Evolutionary conservation across 1,139 yeast genomes (phyloP).

Genomic region (Saccharomyces hybrid): DNA sequence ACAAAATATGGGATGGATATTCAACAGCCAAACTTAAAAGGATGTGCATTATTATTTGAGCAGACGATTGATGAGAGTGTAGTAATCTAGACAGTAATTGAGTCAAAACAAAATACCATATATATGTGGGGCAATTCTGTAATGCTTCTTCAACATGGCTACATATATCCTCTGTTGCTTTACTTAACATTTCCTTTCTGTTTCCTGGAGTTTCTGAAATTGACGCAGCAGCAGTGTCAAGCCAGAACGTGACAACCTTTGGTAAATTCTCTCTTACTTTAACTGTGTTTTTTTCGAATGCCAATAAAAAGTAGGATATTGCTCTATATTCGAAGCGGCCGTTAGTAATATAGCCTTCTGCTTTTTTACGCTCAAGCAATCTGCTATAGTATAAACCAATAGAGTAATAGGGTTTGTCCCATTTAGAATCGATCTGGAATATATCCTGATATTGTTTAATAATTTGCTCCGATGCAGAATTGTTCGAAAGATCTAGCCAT

Average conservation of each 20-base stretch:
- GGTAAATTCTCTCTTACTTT: conserved; percentile 83
- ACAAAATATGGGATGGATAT: conserved; percentile 77
- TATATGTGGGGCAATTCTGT: conserved; percentile 47
- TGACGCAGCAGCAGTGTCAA: conserved; percentile 60
- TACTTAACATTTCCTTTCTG: conserved; percentile 27
- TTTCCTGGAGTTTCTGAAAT: conserved; percentile 13
- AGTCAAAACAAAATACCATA: conserved; percentile 81
- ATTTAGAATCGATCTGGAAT: conserved; percentile 45
- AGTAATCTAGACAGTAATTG: conserved; percentile 76
- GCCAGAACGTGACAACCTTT: conserved; percentile 82
- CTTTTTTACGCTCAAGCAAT: conserved; percentile 55
- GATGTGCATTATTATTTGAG: conserved; percentile 48
- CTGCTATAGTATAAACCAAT: conserved; percentile 76
- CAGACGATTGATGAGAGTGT: conserved; percentile 55
- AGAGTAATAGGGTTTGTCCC: conserved; percentile 79
- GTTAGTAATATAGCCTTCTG: conserved; percentile 34
- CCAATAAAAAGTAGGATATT: conserved; percentile 55
- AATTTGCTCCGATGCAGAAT: conserved; percentile 69
- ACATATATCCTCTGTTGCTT: conserved; percentile 26
- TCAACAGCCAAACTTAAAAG: conserved; percentile 49
- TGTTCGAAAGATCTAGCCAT: conserved; percentile 86
- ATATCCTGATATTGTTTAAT: conserved; percentile 62
- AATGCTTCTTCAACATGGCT: conserved; percentile 45
- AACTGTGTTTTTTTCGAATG: conserved; percentile 61
- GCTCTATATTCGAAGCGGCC: conserved; percentile 68